phyloP scores from a whole-genome alignment of 352 stramenopile species.

The Phytophthora tentaculata region DNA sequence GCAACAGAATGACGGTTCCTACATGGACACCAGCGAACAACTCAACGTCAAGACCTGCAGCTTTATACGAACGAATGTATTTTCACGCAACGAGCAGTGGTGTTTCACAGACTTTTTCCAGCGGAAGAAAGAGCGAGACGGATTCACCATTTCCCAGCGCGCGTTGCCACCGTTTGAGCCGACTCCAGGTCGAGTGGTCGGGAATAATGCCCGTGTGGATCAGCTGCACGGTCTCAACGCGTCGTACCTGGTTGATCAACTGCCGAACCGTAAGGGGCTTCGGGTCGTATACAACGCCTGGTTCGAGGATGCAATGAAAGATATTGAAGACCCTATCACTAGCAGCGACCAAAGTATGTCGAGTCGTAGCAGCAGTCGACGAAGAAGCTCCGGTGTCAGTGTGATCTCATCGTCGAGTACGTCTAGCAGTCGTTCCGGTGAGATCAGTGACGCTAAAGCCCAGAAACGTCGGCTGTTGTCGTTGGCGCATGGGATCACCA shows the following conservation, averaged over 20 bases:
- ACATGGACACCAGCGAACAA: constrained; percentile 15
- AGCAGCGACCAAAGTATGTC: constrained; percentile 20
- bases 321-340: neutral
- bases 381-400: constrained; percentile 8
- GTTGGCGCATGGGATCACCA: constrained; percentile 27
- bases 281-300: constrained; percentile 50
- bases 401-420: constrained; percentile 8
- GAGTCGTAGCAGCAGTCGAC: constrained; percentile 19
- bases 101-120: constrained; percentile 21
- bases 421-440: neutral
- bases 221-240: constrained; percentile 47
- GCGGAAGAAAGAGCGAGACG: constrained; percentile 27
- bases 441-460: constrained; percentile 28
- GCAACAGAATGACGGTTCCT: constrained; percentile 3
- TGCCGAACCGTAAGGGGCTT: constrained; percentile 40
- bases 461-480: constrained; percentile 27
- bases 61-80: constrained; percentile 36
- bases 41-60: constrained; percentile 46
- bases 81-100: constrained; percentile 25
- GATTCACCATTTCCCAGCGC: constrained; percentile 44
- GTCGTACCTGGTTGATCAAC: constrained; percentile 40
- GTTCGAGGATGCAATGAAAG: constrained; percentile 20
- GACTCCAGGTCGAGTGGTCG: constrained; percentile 25
- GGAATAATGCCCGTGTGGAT: constrained; percentile 34
- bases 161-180: constrained; percentile 26